Conservation (phyloP, 2,329 filamentous ascomycete genomes). For the Pseudogymnoascus sp. region DNA sequence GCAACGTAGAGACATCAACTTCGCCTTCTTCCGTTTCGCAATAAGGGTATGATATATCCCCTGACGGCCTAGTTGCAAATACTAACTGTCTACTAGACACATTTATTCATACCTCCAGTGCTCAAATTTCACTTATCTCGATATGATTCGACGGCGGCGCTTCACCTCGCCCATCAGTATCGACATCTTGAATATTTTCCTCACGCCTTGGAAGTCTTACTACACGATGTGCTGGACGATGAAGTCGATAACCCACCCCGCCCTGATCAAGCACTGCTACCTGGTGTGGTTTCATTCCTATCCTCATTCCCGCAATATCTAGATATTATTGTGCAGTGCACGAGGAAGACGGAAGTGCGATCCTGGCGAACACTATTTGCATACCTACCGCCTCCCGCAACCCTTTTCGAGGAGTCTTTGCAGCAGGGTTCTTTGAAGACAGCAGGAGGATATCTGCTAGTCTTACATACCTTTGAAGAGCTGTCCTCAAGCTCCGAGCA, state of each 20-base stretch:
- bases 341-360: slow-evolving; percentile 89
- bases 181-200: slow-evolving; percentile 84
- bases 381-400: slow-evolving; percentile 81
- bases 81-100: slow-evolving; percentile 54
- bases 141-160: slow-evolving; percentile 72
- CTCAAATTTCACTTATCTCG: slow-evolving; percentile 71
- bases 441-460: slow-evolving; percentile 90
- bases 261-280: slow-evolving; percentile 58
- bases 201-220: slow-evolving; percentile 82
- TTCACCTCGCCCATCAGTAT: slow-evolving; percentile 78
- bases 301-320: slow-evolving; percentile 80
- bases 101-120: slow-evolving; percentile 85
- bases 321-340: slow-evolving; percentile 94
- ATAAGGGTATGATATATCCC: slow-evolving; percentile 60
- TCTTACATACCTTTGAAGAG: slow-evolving; percentile 78
- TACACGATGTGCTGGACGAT: slow-evolving; percentile 90
- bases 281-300: slow-evolving; percentile 55
- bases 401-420: slow-evolving; percentile 89
- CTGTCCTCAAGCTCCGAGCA: slow-evolving; percentile 64
- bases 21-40: slow-evolving; percentile 81
- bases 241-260: slow-evolving; percentile 71
- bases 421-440: slow-evolving; percentile 84
- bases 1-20: slow-evolving; percentile 86
- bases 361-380: slow-evolving; percentile 93
- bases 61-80: background rate